Evolutionary conservation across 2,329 filamentous ascomycete genomes (phyloP), one percentile per base, ranked within the genome.

Genomic region (Ophiostoma australiae): DNA sequence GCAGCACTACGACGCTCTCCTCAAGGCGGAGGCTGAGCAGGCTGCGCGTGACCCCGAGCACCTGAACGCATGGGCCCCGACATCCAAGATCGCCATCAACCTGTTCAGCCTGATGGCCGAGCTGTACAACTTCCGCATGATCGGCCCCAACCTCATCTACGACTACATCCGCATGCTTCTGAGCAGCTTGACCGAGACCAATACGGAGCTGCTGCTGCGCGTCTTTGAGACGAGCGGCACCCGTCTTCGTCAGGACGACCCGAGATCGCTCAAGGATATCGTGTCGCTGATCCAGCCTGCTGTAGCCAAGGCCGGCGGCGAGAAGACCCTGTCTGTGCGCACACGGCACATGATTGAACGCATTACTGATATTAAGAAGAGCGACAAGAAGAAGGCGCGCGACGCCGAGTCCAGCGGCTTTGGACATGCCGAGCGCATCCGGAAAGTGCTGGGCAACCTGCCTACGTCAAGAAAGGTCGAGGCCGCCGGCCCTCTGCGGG

Each of bases 261-360:
- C 94, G 0, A 89, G 91, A 48, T 85, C 94, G 0, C 82, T 99
- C 68, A 97, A 97, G 78, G 92, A 97, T 73, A 95, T 99, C 73
- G 90, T 97, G 6, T 82, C 90, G 13, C 84, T 93, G 68, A 86
- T 98, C 72, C 91, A 92, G 74, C 89, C 90, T 31, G 88, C 90
- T 1, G 86, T 94, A 2, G 83, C 87, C 0, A 89, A 87, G 72
- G 82, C 85, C 2, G 71, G 72, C 48, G 91, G 91, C 4, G 88
- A 91, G 76, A 82, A 83, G 15, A 90, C 89, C 27, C 82, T 97
- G 37, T 94, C 93, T 1, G 91, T 94, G 11, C 89, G 95, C 71
- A 97, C 94, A 1, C 96, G 91, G 75, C 97, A 97, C 80, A 98
- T 98, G 94, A 91, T 99, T 69, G 94, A 98, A 77, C 95, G 91